A percentile compares a stretch with the other conserved stretches of the same genome.
Evolutionary conservation across 1,139 yeast genomes (phyloP).

Genomic region (Zygoascus meyerae): DNA sequence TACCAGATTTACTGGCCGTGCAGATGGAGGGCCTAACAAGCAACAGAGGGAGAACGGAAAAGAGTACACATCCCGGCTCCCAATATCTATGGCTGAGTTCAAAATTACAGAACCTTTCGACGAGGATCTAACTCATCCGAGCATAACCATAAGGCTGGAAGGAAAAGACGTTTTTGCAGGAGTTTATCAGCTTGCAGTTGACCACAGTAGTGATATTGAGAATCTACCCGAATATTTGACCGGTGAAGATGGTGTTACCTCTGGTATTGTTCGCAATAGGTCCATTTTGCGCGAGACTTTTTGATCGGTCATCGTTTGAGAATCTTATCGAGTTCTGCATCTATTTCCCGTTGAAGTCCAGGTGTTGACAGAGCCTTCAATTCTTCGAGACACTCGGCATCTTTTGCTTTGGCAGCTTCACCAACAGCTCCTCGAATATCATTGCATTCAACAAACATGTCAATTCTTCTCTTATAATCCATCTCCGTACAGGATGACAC

Average conservation of each 20-base stretch:
- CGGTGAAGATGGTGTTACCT: constrained; percentile 58
- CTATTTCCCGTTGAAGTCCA: constrained; percentile 29
- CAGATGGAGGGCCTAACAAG: constrained; percentile 8
- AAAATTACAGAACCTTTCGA: constrained; percentile 33
- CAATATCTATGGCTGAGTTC: constrained; percentile 49
- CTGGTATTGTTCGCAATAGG: constrained; percentile 36
- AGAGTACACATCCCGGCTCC: constrained; percentile 39
- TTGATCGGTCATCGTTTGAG: constrained; percentile 2
- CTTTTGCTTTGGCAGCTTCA: constrained; percentile 55
- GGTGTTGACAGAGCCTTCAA: constrained; percentile 35
- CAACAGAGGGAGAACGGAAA: constrained; percentile 1
- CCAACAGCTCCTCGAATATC: constrained; percentile 53
- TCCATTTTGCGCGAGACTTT: not conserved
- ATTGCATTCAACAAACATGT: constrained; percentile 47
- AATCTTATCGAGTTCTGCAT: constrained; percentile 12
- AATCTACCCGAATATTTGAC: constrained; percentile 71
- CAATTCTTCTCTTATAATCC: constrained; percentile 40
- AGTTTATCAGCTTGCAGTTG: constrained; percentile 61
- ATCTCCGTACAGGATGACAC: constrained; percentile 35
- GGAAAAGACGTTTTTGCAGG: constrained; percentile 85
- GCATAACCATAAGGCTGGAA: constrained; percentile 46
- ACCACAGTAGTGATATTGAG: constrained; percentile 47
- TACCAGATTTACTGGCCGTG: constrained; percentile 27
- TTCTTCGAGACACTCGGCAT: constrained; percentile 39
- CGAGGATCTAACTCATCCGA: constrained; percentile 21